Evolutionary conservation across 148 eudicot genomes (phyloP), one percentile per base, ranked within the genome.

Genomic region (Tetragonia tetragonoides): DNA sequence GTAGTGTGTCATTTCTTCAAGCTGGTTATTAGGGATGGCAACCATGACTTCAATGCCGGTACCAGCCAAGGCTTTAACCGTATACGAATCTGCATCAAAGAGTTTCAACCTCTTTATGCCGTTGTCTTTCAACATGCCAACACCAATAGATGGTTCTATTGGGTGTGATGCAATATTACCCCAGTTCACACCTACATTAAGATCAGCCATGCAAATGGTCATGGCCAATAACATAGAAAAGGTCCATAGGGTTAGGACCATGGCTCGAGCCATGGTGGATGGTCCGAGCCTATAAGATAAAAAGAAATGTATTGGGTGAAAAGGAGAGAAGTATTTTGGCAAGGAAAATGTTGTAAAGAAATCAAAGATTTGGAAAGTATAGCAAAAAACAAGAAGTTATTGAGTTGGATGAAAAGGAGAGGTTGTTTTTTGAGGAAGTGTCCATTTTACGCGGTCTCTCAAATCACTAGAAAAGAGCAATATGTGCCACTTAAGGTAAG

Each of bases 41-140:
- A 92, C 86, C 91, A 95, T 91, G 20, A 93, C 97, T 77, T 95
- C 89, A 63, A 95, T 95, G 6, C 86, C 90, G 0, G 85, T 66
- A 1, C 89, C 88, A 0, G 94, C 89, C 78, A 95, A 91, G 54
- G 81, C 75, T 6, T 66, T 76, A 24, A 95, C 91, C 2, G 87
- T 86, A 77, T 78, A 77, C 6, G 68, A 18, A 75, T 93, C 96
- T 0, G 97, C 81, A 67, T 95, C 97, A 21, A 95, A 95, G 23
- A 95, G 81, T 83, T 95, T 95, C 54, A 91, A 84, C 83, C 89
- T 88, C 41, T 77, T 74, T 6, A 93, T 81, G 21, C 84, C 81
- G 70, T 95, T 95, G 77, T 95, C 99, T 68, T 86, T 88, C 37
- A 95, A 90, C 88, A 95, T 73, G 5, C 84, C 87, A 14, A 84